phyloP scores from a whole-genome alignment of 257 asterid species.

The Solanum arcanum region DNA sequence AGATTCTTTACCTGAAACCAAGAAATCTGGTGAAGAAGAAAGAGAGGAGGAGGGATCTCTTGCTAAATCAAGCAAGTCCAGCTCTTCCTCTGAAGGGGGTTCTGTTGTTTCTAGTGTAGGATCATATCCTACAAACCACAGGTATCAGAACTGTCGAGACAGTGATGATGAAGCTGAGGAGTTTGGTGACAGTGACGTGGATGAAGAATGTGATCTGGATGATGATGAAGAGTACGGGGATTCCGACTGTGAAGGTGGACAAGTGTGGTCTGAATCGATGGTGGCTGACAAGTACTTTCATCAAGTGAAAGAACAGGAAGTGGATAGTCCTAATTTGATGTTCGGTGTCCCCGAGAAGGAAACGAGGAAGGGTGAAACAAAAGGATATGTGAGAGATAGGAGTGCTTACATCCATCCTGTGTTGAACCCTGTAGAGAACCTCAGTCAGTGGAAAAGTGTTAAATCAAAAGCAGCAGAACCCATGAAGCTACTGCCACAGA shows the following conservation, averaged over 20 bases:
- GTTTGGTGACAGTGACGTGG: conserved; percentile 56
- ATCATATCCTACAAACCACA: conserved; percentile 71
- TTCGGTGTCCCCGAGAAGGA: conserved; percentile 11
- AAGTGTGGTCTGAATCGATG: conserved; percentile 51
- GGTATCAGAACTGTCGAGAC: conserved; percentile 83
- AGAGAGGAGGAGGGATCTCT: conserved; percentile 6
- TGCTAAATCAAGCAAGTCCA: conserved; percentile 17
- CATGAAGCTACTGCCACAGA: conserved; percentile 27
- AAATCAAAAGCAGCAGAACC: conserved; percentile 36
- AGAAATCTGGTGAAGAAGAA: conserved; percentile 11
- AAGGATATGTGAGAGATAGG: conserved; percentile 44
- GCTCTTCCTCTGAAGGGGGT: conserved; percentile 36
- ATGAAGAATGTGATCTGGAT: conserved; percentile 28
- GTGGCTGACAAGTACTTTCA: conserved; percentile 14
- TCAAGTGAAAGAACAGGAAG: conserved; percentile 29
- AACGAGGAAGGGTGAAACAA: conserved; percentile 12
- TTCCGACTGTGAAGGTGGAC: conserved; percentile 27
- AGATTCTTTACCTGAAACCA: conserved; percentile 42
- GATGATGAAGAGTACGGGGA: conserved; percentile 35
- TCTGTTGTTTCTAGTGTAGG: conserved; percentile 52
- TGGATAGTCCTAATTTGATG: conserved; percentile 26
- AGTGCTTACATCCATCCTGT: conserved; percentile 63
- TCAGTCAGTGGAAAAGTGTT: conserved; percentile 75
- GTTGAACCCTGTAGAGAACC: conserved; percentile 83
- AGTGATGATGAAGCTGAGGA: conserved; percentile 76